phyloP scores from a whole-genome alignment of 1,284 basidiomycete species.

The Gomphus bonarii region DNA sequence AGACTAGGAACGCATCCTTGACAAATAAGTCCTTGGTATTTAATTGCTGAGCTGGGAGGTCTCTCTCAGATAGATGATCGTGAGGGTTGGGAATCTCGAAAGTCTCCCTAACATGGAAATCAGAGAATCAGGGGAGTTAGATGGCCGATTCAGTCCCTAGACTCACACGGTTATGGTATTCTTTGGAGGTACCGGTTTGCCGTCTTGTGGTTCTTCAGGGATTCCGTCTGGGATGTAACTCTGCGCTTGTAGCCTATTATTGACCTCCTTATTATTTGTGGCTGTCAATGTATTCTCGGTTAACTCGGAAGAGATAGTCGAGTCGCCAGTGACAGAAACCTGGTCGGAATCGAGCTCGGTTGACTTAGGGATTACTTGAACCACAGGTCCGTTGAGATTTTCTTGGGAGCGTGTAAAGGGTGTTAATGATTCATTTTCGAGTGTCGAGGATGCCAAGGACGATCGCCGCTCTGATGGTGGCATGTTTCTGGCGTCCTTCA shows the following conservation, averaged over 20 bases:
- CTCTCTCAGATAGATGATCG: conserved; percentile 20
- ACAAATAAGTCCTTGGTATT: conserved; percentile 77
- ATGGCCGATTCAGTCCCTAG: neutral
- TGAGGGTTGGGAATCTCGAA: conserved; percentile 22
- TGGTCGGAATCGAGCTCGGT: neutral
- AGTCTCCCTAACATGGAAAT: conserved; percentile 12
- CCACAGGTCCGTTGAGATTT: conserved; percentile 3
- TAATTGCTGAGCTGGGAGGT: conserved; percentile 25
- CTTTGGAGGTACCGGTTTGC: conserved; percentile 5
- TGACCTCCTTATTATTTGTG: neutral
- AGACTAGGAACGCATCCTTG: conserved; percentile 95
- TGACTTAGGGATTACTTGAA: neutral
- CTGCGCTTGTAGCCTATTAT: neutral
- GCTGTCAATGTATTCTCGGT: neutral
- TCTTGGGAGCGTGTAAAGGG: conserved; percentile 13
- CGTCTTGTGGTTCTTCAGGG: neutral
- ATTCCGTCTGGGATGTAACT: neutral
- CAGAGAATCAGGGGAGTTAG: neutral
- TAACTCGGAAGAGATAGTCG: neutral
- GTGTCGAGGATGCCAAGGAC: conserved; percentile 22
- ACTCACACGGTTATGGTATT: conserved; percentile 9
- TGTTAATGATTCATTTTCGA: conserved; percentile 18
- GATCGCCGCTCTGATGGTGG: conserved; percentile 17
- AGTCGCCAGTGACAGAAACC: neutral
- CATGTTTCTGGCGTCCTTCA: neutral